phyloP scores from a whole-genome alignment of 169 alveolate genomes.

The Cardiosporidium cionae region DNA sequence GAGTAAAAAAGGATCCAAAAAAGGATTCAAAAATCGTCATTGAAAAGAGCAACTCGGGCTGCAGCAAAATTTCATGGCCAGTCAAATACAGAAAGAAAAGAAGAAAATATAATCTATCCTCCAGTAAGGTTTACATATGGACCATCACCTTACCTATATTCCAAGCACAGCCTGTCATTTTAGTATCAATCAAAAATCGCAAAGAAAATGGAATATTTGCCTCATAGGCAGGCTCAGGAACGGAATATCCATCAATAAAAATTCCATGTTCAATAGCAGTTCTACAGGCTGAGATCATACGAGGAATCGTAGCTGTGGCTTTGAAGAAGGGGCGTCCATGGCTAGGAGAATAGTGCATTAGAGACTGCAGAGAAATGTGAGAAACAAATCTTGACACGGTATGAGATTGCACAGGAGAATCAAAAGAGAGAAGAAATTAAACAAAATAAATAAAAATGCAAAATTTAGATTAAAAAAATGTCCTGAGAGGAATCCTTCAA shows the following conservation, averaged over 20 bases:
- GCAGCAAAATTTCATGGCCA: too few species aligned
- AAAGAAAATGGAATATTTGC: slow-evolving; percentile 92
- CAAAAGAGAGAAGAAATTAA: background rate
- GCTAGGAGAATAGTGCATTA: slow-evolving; percentile 20
- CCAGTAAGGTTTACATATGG: background rate
- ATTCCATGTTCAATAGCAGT: slow-evolving; percentile 62
- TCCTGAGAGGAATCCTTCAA: background rate
- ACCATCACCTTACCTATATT: slow-evolving; percentile 24
- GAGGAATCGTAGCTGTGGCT: slow-evolving; percentile 66
- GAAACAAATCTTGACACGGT: background rate
- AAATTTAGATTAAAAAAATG: background rate
- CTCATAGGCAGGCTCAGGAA: slow-evolving; percentile 71
- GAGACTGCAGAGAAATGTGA: slow-evolving; percentile 1
- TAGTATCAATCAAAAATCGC: slow-evolving; percentile 89
- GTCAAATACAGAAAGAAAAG: background rate
- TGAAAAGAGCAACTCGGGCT: too few species aligned
- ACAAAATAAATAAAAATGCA: background rate
- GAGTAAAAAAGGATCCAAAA: too few species aligned
- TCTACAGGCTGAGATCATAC: slow-evolving; percentile 64
- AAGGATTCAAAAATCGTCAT: too few species aligned
- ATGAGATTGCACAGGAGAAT: background rate
- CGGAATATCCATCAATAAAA: slow-evolving; percentile 16
- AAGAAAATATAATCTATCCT: background rate
- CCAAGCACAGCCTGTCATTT: slow-evolving; percentile 95
- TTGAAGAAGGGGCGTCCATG: slow-evolving; percentile 45